These are phyloP conservation scores for Saccharomycopsis amapae DNA, from an alignment of 805 yeast species.

Conservation along the genomic window DNA sequence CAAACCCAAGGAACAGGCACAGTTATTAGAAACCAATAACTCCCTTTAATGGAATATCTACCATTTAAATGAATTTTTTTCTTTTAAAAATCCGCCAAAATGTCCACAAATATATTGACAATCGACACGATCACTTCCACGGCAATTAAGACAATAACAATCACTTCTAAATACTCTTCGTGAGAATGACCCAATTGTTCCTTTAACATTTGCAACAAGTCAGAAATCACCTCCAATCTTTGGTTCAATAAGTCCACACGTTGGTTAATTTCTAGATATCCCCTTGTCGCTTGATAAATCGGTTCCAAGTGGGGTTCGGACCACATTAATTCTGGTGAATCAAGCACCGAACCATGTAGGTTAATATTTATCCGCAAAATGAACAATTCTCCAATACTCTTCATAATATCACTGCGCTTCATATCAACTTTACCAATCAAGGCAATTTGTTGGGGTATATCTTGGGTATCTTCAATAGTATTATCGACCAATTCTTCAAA, in stretches of 20 bases:
- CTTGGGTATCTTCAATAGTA: constrained; percentile 95
- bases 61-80: no score
- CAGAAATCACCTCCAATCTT: constrained; percentile 87
- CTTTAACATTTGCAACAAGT: constrained; percentile 88
- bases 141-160: constrained; percentile 84
- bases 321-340: constrained; percentile 98
- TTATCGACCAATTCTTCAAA: constrained; percentile 95
- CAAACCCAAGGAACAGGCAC: neutral
- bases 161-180: constrained; percentile 84
- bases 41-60: no score
- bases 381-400: constrained; percentile 91
- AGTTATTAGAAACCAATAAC: neutral
- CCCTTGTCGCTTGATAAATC: constrained; percentile 93
- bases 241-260: constrained; percentile 86
- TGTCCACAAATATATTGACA: constrained; percentile 64
- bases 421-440: constrained; percentile 89
- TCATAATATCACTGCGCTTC: constrained; percentile 94
- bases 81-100: constrained; percentile 31
- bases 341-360: constrained; percentile 81
- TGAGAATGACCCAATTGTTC: constrained; percentile 95
- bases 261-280: constrained; percentile 91
- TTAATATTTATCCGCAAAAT: constrained; percentile 78
- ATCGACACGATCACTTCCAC: constrained; percentile 88
- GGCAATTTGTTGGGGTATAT: constrained; percentile 94
- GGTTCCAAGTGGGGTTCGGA: constrained; percentile 97